Conservation (phyloP, 345 rosid species). For the Syzygium aqueum region DNA sequence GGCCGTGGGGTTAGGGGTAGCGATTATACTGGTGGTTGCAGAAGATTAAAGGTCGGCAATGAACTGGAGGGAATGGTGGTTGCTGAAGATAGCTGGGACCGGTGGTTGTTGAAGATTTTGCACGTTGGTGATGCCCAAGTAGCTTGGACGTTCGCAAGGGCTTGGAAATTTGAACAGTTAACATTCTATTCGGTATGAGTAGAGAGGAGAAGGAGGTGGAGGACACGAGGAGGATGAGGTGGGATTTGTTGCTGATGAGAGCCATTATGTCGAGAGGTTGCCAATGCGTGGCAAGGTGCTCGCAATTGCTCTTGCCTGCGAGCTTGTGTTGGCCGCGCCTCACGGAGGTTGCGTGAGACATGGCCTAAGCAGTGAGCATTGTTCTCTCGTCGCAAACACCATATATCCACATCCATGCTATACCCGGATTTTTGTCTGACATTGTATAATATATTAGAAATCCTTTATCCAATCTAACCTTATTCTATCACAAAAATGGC, state of each 20-base stretch:
- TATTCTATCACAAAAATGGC: background rate
- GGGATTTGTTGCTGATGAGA: background rate
- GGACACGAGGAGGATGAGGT: background rate
- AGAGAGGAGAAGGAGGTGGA: background rate
- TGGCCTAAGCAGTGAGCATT: background rate
- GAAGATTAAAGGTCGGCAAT: background rate
- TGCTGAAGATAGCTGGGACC: background rate
- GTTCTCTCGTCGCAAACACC: background rate
- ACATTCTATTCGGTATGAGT: background rate
- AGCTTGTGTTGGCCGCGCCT: background rate
- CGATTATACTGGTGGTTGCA: background rate
- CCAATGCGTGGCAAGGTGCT: background rate
- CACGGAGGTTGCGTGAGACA: background rate
- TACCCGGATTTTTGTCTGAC: background rate
- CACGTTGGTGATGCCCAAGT: background rate
- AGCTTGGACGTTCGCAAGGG: background rate
- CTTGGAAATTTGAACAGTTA: background rate
- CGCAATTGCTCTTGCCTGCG: background rate
- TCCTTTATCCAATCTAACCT: background rate
- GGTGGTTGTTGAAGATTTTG: background rate
- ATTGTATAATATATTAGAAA: background rate
- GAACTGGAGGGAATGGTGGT: background rate
- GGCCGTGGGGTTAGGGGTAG: background rate
- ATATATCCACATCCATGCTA: background rate
- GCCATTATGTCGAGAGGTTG: background rate